phyloP scores from a whole-genome alignment of 2,329 filamentous ascomycete genomes.

The Trichoderma sp. region DNA sequence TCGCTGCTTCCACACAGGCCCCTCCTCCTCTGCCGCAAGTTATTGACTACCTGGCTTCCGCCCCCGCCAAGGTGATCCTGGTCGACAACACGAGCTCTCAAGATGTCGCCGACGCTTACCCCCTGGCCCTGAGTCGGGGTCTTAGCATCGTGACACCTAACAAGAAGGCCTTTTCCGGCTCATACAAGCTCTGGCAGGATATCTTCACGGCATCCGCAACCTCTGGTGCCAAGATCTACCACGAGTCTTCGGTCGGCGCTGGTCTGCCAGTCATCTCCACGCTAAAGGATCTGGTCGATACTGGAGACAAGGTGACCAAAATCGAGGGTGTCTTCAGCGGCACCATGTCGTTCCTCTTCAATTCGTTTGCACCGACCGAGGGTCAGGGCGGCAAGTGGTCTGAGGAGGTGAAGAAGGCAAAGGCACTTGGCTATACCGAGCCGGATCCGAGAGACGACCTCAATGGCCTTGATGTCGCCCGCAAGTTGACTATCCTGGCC shows the following conservation, averaged over 20 bases:
- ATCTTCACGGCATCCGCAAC: constrained; percentile 74
- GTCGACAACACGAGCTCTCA: constrained; percentile 96
- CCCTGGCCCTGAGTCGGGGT: constrained; percentile 72
- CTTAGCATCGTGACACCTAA: constrained; percentile 94
- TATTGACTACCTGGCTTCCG: constrained; percentile 71
- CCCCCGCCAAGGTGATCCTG: constrained; percentile 75
- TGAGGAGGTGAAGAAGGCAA: constrained; percentile 86
- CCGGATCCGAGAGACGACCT: constrained; percentile 83
- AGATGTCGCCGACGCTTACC: constrained; percentile 79
- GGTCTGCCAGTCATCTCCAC: constrained; percentile 92
- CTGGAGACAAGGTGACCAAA: constrained; percentile 84
- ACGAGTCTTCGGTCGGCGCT: constrained; percentile 92
- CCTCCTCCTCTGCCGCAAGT: constrained; percentile 68
- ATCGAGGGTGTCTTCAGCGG: constrained; percentile 98
- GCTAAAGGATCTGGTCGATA: constrained; percentile 88
- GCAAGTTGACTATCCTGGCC: constrained; percentile 93
- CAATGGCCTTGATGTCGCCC: constrained; percentile 86
- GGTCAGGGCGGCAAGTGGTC: constrained; percentile 79
- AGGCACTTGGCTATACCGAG: constrained; percentile 89
- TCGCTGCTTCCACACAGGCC: constrained; percentile 61
- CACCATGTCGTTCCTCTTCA: constrained; percentile 98
- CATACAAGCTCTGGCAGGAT: constrained; percentile 76
- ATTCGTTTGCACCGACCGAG: constrained; percentile 83
- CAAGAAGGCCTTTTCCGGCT: constrained; percentile 94
- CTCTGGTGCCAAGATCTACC: constrained; percentile 80